These are phyloP conservation scores for Citeromyces nyonsensis DNA, from an alignment of 805 yeast species.

Conservation along the genomic window DNA sequence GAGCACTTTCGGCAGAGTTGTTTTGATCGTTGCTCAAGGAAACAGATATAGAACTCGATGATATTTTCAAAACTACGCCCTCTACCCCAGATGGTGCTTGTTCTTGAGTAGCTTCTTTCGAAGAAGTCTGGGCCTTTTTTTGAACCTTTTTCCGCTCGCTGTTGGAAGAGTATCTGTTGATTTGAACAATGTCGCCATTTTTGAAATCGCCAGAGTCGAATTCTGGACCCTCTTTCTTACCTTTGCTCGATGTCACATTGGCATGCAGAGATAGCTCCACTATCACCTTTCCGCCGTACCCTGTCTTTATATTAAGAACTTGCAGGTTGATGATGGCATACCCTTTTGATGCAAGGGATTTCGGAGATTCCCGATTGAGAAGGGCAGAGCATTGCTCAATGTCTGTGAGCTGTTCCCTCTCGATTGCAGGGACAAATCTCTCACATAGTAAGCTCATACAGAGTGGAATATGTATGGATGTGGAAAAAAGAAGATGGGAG, in stretches of 20 bases:
- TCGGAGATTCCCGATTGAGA: conserved; percentile 24
- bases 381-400: conserved; percentile 13
- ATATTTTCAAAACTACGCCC: conserved; percentile 52
- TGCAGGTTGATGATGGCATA: conserved; percentile 58
- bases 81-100: conserved; percentile 19
- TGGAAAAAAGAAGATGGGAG: background rate
- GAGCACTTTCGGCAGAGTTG: conserved; percentile 23
- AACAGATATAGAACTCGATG: conserved; percentile 30
- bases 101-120: conserved; percentile 8
- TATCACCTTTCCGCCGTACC: conserved; percentile 62
- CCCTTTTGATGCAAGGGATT: conserved; percentile 54
- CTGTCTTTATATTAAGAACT: conserved; percentile 50
- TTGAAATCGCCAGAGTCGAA: conserved; percentile 36
- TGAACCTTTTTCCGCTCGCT: conserved; percentile 9
- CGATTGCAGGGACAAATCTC: conserved; percentile 22
- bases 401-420: conserved; percentile 36
- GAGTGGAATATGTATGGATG: conserved; percentile 6
- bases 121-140: conserved; percentile 14
- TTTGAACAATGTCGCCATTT: conserved; percentile 63
- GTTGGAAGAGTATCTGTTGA: conserved; percentile 27
- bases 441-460: too few species aligned
- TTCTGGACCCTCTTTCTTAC: background rate
- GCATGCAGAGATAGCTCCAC: conserved; percentile 46
- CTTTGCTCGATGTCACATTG: conserved; percentile 7
- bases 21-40: conserved; percentile 29